Evolutionary conservation across 306 rosid species (phyloP).

Genomic region (Fragaria vesca): DNA sequence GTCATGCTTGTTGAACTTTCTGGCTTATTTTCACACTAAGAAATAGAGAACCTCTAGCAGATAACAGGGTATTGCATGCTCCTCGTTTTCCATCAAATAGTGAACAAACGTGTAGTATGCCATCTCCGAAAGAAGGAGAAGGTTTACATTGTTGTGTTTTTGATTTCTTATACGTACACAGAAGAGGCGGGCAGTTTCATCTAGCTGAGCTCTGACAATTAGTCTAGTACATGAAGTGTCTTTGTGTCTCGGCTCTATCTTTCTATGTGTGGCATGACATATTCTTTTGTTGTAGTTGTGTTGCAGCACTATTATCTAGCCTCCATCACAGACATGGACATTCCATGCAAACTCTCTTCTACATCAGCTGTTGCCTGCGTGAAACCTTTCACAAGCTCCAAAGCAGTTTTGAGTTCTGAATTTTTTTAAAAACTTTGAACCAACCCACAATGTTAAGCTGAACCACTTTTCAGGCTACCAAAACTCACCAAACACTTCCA

Average conservation of each 20-base stretch:
- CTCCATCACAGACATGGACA: too few species aligned
- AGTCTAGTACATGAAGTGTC: not conserved
- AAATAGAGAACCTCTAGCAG: not conserved
- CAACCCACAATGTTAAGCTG: not conserved
- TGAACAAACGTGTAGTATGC: too few species aligned
- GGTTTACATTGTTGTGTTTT: too few species aligned
- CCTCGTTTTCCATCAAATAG: not conserved
- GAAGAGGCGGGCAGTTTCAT: too few species aligned
- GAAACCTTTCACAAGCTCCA: conserved; percentile 51
- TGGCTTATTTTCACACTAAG: not conserved
- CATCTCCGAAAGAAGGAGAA: too few species aligned
- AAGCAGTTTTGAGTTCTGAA: conserved; percentile 21
- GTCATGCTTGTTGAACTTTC: not conserved
- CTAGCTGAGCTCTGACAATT: too few species aligned
- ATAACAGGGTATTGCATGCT: not conserved
- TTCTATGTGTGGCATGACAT: not conserved
- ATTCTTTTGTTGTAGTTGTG: not conserved
- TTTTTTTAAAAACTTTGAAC: not conserved
- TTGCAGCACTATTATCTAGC: not conserved
- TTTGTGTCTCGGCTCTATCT: not conserved
- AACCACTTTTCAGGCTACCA: not conserved
- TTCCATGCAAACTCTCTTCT: conserved; percentile 72
- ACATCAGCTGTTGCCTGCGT: conserved; percentile 69
- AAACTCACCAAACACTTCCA: not conserved
- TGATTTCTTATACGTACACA: too few species aligned